Base-by-base conservation (phyloP, 75 land plant species). In the Pseudotsuga menziesii region DNA sequence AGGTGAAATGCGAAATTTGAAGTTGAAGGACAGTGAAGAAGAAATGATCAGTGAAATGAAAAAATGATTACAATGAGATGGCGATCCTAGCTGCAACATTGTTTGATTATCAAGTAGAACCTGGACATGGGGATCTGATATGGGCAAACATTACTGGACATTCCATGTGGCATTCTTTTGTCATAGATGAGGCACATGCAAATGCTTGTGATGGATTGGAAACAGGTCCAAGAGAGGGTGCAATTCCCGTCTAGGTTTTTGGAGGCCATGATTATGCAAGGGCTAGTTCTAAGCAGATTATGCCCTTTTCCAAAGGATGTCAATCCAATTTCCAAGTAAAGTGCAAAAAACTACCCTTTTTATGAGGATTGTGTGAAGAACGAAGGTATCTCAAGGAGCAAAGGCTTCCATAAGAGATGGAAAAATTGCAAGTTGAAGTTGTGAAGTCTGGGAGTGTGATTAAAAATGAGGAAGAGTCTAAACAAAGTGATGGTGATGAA, bases 101-200 rank as follows among this genome's bases (percentile, higher is more conserved):
- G 71, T 85, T 82, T 54, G 79, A 82, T 35, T 58, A 41, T 71
- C 75, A 82, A 59, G 83, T 71, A 57, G 58, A 76, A 61, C 58
- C 83, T 67, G 73, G 72, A 25, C 85, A 84, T 72, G 85, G 85
- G 52, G 84, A 84, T 84, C 55, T 84, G 78, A 79, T 84, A 58
- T 84, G 85, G 85, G 85, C 84, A n/a, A 80, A 84, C 72, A 83
- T 77, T 72, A n/a, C n/a, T n/a, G 97, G 99, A 56, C 88, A 96
- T 90, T 89, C 99, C 74, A 90, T 89, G 93, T 96, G 99, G 99
- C 99, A 97, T 73, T 94, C 99, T 32, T 79, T 92, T 75, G 86
- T 96, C 27, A 77, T 94, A 77, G 90, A 90, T 89, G 97, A 94
- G 78, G 76, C 89, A 59, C 84, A 80, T 77, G 82, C 91, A 66